Percentiles rank a stretch among this genome's conserved stretches.
phyloP scores from a whole-genome alignment of 768 basidiomycete species.

The Cytidiella melzeri region DNA sequence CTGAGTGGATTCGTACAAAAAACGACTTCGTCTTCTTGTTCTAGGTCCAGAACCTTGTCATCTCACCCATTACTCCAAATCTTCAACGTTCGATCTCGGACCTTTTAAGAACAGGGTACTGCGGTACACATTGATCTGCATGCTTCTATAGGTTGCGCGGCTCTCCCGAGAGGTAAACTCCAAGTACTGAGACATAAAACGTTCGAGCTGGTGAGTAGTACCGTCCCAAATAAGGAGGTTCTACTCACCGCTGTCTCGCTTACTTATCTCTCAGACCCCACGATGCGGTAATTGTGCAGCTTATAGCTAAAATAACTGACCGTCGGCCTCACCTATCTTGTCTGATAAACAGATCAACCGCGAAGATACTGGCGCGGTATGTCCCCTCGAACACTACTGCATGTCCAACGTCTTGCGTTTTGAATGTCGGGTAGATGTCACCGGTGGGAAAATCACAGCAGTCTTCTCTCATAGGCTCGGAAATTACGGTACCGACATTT shows the following conservation, averaged over 20 bases:
- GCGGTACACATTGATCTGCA: not conserved
- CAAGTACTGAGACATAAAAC: not conserved
- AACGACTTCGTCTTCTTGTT: not conserved
- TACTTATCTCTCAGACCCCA: not conserved
- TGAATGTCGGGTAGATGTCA: not conserved
- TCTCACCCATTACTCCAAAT: not conserved
- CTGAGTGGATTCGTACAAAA: not conserved
- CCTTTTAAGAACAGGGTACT: not conserved
- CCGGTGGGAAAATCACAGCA: not conserved
- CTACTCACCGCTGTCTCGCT: not conserved
- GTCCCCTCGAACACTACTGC: too few species aligned
- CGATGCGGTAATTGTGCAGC: not conserved
- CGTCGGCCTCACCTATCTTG: not conserved
- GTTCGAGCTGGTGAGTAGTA: not conserved
- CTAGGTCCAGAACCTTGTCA: not conserved
- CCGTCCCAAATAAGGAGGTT: not conserved
- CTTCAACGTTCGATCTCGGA: too few species aligned
- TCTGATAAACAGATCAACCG: too few species aligned
- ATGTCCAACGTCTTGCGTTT: too few species aligned
- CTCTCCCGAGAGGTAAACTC: not conserved
- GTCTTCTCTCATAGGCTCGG: too few species aligned
- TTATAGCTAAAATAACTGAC: not conserved
- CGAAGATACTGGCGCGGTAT: too few species aligned
- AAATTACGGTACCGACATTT: not conserved
- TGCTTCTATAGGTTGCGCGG: not conserved